Conservation (phyloP, 371 early-diverging fungal species). For the Mucor circinelloides region DNA sequence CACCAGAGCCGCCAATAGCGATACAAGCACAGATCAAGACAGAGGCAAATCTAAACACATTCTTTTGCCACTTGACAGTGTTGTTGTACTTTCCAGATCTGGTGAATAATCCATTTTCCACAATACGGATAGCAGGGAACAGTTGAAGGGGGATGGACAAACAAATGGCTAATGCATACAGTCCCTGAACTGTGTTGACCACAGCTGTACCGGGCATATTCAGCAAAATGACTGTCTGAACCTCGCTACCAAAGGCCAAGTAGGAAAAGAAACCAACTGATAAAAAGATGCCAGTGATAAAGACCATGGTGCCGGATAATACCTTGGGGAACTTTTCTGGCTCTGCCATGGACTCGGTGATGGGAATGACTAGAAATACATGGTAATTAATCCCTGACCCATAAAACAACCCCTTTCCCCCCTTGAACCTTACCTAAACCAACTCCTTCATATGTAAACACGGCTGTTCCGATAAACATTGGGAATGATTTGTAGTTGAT, state of each 20-base stretch:
- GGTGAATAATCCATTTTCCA: slow-evolving; percentile 71
- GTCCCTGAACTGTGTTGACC: slow-evolving; percentile 67
- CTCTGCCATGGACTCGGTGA: slow-evolving; percentile 76
- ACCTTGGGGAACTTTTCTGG: slow-evolving; percentile 79
- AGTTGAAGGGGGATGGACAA: slow-evolving; percentile 82
- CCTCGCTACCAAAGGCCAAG: slow-evolving; percentile 76
- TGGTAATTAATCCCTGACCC: background rate
- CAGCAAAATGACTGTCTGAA: slow-evolving; percentile 79
- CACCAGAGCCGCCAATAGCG: slow-evolving; percentile 72
- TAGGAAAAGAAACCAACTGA: slow-evolving; percentile 79
- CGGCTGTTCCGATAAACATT: slow-evolving; percentile 86
- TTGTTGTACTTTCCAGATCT: slow-evolving; percentile 63
- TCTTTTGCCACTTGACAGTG: slow-evolving; percentile 89
- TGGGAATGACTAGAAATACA: slow-evolving; percentile 55
- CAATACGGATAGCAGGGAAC: slow-evolving; percentile 88
- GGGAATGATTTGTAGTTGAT: slow-evolving; percentile 75
- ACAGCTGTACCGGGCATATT: slow-evolving; percentile 71
- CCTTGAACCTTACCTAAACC: slow-evolving; percentile 59
- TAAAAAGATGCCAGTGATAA: slow-evolving; percentile 72
- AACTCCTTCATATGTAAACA: slow-evolving; percentile 91
- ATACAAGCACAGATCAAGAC: slow-evolving; percentile 64
- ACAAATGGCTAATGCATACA: slow-evolving; percentile 86
- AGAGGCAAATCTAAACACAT: slow-evolving; percentile 65
- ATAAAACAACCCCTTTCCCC: background rate
- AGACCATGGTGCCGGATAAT: slow-evolving; percentile 67